phyloP scores from a whole-genome alignment of 371 early-diverging fungal species.

The Circinella umbellata region DNA sequence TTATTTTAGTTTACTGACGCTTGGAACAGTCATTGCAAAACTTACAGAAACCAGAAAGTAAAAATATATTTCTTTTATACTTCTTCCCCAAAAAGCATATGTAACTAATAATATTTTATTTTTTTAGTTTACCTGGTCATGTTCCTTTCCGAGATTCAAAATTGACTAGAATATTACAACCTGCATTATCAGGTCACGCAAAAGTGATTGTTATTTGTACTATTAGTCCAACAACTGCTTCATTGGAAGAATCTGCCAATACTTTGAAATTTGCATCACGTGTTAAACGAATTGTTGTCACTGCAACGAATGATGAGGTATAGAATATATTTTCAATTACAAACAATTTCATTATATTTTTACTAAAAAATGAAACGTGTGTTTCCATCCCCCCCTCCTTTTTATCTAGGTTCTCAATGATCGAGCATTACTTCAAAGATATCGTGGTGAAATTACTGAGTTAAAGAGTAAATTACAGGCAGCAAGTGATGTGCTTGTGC shows the following conservation, averaged over 20 bases:
- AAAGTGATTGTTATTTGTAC: conserved; percentile 84
- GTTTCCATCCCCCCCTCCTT: too few species aligned
- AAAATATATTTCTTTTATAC: not conserved
- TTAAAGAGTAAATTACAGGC: conserved; percentile 76
- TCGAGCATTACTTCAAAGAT: conserved; percentile 86
- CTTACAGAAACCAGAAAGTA: conserved; percentile 50
- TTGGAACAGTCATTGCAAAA: conserved; percentile 85
- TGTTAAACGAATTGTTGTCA: conserved; percentile 68
- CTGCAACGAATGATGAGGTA: conserved; percentile 23
- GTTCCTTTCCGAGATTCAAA: conserved; percentile 93
- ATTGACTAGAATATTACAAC: conserved; percentile 86
- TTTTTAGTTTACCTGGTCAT: conserved; percentile 51
- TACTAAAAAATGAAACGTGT: too few species aligned
- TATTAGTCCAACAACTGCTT: conserved; percentile 64
- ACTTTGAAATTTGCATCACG: conserved; percentile 89
- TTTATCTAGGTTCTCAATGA: conserved; percentile 69
- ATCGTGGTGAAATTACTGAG: conserved; percentile 83
- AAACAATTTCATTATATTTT: too few species aligned
- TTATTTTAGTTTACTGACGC: conserved; percentile 61
- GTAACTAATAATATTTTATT: not conserved
- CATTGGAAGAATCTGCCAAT: conserved; percentile 78
- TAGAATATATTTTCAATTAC: not conserved
- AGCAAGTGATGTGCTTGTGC: conserved; percentile 46
- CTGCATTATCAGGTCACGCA: conserved; percentile 80
- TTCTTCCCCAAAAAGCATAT: too few species aligned